Evolutionary conservation across 495 filamentous ascomycete genomes (phyloP).

Genomic region (Aspergillus sclerotiicarbonarius): DNA sequence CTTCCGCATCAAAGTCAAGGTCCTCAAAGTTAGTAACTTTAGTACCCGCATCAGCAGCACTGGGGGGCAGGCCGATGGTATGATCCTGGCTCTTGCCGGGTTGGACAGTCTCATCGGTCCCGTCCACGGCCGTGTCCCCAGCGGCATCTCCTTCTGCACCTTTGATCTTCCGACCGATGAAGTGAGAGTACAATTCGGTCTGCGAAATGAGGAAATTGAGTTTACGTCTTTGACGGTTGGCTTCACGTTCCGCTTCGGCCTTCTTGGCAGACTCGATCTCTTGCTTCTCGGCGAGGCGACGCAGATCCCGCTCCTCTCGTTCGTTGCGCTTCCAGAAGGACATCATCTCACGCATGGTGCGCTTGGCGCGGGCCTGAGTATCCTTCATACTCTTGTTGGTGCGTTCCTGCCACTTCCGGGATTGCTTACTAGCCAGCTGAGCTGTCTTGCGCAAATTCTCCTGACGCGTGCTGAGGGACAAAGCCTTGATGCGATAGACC

Average conservation of each 20-base stretch:
- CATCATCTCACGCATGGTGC: slow-evolving; percentile 99
- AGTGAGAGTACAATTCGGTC: slow-evolving; percentile 98
- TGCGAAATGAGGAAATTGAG: slow-evolving; percentile 99
- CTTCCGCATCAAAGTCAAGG: slow-evolving; percentile 92
- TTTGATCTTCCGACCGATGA: slow-evolving; percentile 98
- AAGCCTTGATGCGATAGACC: slow-evolving; percentile 78
- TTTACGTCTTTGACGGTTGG: slow-evolving; percentile 95
- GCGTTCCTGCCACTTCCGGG: slow-evolving; percentile 91
- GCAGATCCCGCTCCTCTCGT: slow-evolving; percentile 89
- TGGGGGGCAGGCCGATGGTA: slow-evolving; percentile 57
- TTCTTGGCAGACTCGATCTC: slow-evolving; percentile 96
- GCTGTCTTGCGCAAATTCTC: slow-evolving; percentile 97
- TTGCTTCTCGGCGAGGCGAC: slow-evolving; percentile 91
- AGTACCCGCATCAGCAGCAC: slow-evolving; percentile 51
- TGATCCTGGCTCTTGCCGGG: slow-evolving; percentile 45
- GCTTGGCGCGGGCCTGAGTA: slow-evolving; percentile 92
- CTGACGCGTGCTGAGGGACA: slow-evolving; percentile 76
- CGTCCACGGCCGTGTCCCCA: slow-evolving; percentile 69
- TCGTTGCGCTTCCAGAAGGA: slow-evolving; percentile 99
- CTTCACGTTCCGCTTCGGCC: slow-evolving; percentile 94
- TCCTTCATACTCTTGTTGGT: slow-evolving; percentile 99
- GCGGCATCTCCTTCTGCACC: slow-evolving; percentile 90
- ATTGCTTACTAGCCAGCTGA: slow-evolving; percentile 94
- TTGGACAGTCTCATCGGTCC: slow-evolving; percentile 44
- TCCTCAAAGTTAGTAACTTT: slow-evolving; percentile 93